Evolutionary conservation across 2,329 filamentous ascomycete genomes (phyloP).

Genomic region (Phaeoacremonium minimum): DNA sequence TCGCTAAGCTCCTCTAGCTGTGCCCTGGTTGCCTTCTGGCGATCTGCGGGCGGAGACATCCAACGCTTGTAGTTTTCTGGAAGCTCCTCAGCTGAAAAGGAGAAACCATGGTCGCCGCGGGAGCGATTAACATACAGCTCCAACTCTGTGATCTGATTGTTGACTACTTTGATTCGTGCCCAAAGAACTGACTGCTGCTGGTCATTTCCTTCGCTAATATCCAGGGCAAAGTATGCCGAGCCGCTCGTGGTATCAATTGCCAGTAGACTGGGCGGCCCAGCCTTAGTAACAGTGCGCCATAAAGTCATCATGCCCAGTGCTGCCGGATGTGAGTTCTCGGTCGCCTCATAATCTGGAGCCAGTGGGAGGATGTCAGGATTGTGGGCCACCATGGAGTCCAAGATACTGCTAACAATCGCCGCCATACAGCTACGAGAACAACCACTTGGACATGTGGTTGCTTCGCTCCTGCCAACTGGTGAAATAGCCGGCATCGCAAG

Average conservation of each 20-base stretch:
- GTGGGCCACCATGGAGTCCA: conserved; percentile 4
- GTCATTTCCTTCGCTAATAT: conserved; percentile 14
- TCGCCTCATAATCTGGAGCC: conserved; percentile 4
- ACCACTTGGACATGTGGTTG: background rate
- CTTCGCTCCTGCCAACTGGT: background rate
- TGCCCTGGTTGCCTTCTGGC: conserved; percentile 11
- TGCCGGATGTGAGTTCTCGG: conserved; percentile 12
- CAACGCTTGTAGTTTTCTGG: conserved; percentile 10
- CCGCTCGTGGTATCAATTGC: conserved; percentile 9
- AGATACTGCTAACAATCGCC: background rate
- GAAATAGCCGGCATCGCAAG: background rate
- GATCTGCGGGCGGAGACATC: conserved; percentile 13
- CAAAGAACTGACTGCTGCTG: conserved; percentile 9
- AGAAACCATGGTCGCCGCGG: conserved; percentile 16
- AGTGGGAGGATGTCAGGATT: conserved; percentile 1
- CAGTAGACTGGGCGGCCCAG: conserved; percentile 11
- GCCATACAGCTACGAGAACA: conserved; percentile 1
- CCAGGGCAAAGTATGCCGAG: conserved; percentile 12
- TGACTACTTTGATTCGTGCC: conserved; percentile 13
- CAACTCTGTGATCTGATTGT: conserved; percentile 14
- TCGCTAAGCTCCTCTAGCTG: conserved; percentile 4
- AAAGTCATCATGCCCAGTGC: conserved; percentile 13
- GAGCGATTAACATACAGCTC: conserved; percentile 15
- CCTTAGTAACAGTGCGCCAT: conserved; percentile 13
- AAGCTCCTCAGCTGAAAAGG: conserved; percentile 12